phyloP scores from a whole-genome alignment of 805 yeast species.

The Maudiozyma barnettii region DNA sequence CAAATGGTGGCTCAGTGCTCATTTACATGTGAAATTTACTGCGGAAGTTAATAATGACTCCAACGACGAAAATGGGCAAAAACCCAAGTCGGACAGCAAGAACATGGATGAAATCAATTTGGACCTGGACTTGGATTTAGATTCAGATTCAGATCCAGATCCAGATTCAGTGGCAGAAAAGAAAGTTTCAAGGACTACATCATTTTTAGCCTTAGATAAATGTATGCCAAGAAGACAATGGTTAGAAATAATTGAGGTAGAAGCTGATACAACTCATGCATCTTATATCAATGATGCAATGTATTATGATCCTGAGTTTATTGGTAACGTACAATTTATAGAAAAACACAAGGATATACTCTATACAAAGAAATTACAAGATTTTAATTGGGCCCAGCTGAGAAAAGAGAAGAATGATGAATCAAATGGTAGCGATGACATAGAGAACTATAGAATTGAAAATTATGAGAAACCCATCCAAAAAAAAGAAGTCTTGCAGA shows the following conservation, averaged over 20 bases:
- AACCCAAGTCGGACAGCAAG: neutral
- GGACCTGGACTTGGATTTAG: conserved; percentile 6
- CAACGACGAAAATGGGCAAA: neutral
- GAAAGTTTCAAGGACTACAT: conserved; percentile 24
- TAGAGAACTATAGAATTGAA: conserved; percentile 9
- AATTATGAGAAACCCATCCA: conserved; percentile 12
- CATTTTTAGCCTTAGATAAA: conserved; percentile 77
- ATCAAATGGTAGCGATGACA: neutral
- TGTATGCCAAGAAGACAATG: conserved; percentile 59
- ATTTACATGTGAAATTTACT: conserved; percentile 65
- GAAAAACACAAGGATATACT: conserved; percentile 3
- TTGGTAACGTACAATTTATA: conserved; percentile 12
- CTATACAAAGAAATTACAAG: neutral
- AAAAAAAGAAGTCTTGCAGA: conserved; percentile 15
- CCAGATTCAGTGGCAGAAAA: neutral
- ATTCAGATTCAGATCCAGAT: neutral
- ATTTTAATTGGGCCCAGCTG: conserved; percentile 6
- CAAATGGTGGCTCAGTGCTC: conserved; percentile 77
- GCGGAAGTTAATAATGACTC: conserved; percentile 41
- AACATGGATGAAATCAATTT: conserved; percentile 25
- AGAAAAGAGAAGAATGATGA: neutral
- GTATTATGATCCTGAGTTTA: conserved; percentile 33
- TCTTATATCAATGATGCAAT: conserved; percentile 12
- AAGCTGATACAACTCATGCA: conserved; percentile 24
- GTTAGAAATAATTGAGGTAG: conserved; percentile 43